phyloP scores from a whole-genome alignment of 805 yeast genomes.

The Kuraishia ogatae region DNA sequence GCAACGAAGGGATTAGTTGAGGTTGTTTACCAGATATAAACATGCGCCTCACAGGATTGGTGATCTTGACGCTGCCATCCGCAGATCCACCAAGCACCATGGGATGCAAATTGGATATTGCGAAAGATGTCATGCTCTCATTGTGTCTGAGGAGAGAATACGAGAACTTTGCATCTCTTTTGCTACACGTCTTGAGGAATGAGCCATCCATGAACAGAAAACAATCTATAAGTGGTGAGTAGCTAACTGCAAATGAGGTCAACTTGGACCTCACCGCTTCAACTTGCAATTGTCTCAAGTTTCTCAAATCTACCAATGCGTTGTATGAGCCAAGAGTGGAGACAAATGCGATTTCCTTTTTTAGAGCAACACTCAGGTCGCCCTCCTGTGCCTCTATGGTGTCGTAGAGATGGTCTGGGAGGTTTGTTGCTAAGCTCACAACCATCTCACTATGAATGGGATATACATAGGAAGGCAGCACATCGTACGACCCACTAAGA shows the following conservation, averaged over 20 bases:
- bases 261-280: conserved; percentile 9
- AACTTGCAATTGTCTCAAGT: conserved; percentile 6
- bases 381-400: background rate
- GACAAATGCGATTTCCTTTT: conserved; percentile 8
- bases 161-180: conserved; percentile 10
- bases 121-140: conserved; percentile 4
- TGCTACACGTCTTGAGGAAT: conserved; percentile 10
- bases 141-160: background rate
- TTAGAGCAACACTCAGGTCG: background rate
- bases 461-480: conserved; percentile 14
- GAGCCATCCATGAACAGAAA: conserved; percentile 12
- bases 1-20: conserved; percentile 9
- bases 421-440: conserved; percentile 12
- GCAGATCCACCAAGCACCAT: conserved; percentile 9
- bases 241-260: conserved; percentile 6
- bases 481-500: conserved; percentile 1
- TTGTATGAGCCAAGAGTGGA: conserved; percentile 11
- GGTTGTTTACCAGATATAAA: conserved; percentile 8
- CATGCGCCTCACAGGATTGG: conserved; percentile 8
- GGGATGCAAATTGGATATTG: conserved; percentile 10
- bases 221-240: conserved; percentile 13
- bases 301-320: conserved; percentile 13
- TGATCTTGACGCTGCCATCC: conserved; percentile 12
- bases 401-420: conserved; percentile 10
- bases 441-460: conserved; percentile 15